phyloP scores from a whole-genome alignment of 2,329 filamentous ascomycete genomes.

The Ophiostoma sp. region DNA sequence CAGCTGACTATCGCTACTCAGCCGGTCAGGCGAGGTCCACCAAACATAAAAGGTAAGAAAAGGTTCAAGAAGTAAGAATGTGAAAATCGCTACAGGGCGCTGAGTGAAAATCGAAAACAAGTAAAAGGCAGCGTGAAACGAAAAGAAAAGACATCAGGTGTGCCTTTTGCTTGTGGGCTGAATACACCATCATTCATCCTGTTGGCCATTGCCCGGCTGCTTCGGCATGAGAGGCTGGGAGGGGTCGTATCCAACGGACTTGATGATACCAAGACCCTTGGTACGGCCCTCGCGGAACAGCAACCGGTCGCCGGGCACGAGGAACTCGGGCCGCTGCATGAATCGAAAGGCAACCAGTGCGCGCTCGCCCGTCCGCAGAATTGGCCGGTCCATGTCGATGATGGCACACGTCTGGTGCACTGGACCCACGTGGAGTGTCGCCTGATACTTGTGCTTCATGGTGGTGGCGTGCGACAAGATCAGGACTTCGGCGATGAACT shows the following conservation, averaged over 20 bases:
- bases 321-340: slow-evolving; percentile 86
- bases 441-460: slow-evolving; percentile 94
- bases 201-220: background rate
- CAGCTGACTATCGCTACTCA: too few relatives aligned
- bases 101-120: too few relatives aligned
- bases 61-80: too few relatives aligned
- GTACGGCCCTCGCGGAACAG: slow-evolving; percentile 92
- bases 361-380: slow-evolving; percentile 90
- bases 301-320: slow-evolving; percentile 80
- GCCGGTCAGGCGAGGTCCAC: too few relatives aligned
- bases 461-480: slow-evolving; percentile 95
- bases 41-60: too few relatives aligned
- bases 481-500: slow-evolving; percentile 81
- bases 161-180: background rate
- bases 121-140: background rate
- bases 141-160: background rate
- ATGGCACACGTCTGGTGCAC: slow-evolving; percentile 95
- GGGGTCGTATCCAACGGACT: slow-evolving; percentile 80
- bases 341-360: slow-evolving; percentile 92
- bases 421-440: slow-evolving; percentile 94
- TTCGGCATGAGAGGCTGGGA: slow-evolving; percentile 38
- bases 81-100: too few relatives aligned
- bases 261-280: slow-evolving; percentile 92
- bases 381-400: slow-evolving; percentile 93
- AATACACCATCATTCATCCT: background rate